These are phyloP conservation scores for Acanthochlamys bracteata DNA, from an alignment of 106 monocot genomes.

Conservation along the genomic window DNA sequence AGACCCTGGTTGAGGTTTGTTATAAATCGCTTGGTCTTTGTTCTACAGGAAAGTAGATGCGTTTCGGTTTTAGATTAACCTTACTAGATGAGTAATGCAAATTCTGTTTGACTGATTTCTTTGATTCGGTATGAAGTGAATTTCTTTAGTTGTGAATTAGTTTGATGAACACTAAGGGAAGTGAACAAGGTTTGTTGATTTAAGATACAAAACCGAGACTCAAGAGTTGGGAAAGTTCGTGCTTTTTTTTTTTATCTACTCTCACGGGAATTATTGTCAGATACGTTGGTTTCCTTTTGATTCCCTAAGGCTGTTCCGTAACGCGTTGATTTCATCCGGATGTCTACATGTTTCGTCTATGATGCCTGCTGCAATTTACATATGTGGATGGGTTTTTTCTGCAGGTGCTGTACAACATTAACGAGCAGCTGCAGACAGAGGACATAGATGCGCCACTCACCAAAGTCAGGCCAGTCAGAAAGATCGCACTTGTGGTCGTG, in stretches of 20 bases:
- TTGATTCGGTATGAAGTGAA: no score
- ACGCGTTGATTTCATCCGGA: no score
- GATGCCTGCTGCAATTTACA: no score
- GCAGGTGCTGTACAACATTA: constrained; percentile 79
- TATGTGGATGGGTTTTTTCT: no score
- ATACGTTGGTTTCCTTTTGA: background rate
- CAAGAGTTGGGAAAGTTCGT: background rate
- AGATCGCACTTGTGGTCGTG: constrained; percentile 85
- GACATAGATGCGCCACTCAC: constrained; percentile 87
- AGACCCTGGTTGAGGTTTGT: constrained; percentile 58
- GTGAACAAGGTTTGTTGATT: no score
- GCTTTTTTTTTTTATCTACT: background rate
- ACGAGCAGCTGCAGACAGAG: constrained; percentile 81
- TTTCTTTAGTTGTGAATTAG: no score
- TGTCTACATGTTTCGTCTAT: no score
- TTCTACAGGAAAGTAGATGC: background rate
- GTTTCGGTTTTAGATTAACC: background rate
- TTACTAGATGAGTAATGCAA: background rate
- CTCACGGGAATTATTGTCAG: background rate
- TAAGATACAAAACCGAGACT: background rate
- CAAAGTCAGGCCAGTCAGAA: constrained; percentile 60
- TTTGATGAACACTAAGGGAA: no score
- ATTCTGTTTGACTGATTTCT: background rate
- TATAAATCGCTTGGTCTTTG: background rate
- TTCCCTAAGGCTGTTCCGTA: no score